These are phyloP conservation scores for Suillus ampliporus DNA, from an alignment of 768 basidiomycete species.

Conservation along the genomic window DNA sequence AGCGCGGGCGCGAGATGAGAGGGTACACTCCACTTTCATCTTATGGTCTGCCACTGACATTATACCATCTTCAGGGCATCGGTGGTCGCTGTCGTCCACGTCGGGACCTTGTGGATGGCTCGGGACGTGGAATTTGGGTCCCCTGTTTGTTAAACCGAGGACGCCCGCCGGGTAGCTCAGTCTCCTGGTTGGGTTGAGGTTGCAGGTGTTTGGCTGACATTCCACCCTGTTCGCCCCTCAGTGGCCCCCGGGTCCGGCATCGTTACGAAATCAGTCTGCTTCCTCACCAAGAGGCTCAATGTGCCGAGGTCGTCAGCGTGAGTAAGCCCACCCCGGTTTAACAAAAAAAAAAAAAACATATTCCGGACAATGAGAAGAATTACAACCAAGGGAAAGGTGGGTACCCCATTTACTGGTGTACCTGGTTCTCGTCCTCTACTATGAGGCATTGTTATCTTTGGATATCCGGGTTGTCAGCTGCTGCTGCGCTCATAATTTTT, in stretches of 20 bases:
- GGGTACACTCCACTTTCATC: no score
- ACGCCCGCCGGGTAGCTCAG: no score
- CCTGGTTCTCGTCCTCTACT: neutral
- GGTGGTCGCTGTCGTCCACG: no score
- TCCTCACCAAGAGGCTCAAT: slow-evolving; percentile 1
- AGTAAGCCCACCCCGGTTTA: neutral
- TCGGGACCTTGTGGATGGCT: neutral
- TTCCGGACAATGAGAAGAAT: no score
- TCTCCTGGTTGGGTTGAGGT: no score
- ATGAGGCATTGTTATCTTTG: neutral
- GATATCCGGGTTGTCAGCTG: neutral
- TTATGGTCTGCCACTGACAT: neutral
- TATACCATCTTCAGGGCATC: neutral
- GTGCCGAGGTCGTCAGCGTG: neutral
- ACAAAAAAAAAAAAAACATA: no score
- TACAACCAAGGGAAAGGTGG: no score
- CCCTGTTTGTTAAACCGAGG: neutral
- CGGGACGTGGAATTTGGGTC: no score
- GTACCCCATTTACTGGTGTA: neutral
- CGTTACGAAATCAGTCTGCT: neutral
- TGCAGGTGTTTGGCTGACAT: neutral
- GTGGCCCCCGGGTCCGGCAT: no score
- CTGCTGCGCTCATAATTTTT: neutral
- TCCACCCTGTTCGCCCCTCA: neutral
- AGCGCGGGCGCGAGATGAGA: no score